Base-by-base conservation (phyloP, 768 basidiomycete genomes). In the Mycena belliarum region DNA sequence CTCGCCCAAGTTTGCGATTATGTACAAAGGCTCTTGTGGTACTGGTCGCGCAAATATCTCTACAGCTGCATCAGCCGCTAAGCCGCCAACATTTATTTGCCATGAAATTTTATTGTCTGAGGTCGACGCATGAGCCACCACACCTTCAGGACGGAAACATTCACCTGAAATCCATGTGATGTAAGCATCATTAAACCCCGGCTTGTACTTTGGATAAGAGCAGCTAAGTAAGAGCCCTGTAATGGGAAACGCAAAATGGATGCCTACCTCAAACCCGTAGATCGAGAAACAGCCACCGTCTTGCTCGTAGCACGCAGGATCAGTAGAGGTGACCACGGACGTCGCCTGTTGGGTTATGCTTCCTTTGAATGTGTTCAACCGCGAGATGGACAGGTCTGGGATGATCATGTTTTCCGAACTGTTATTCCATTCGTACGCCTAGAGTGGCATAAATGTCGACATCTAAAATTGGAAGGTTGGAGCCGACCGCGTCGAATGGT, bases 291-390 rank as follows among this genome's bases (percentile, higher is more conserved):
- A 83, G n/a, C 75, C 78, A 6, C 28, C 69, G 53, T 52, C 73
- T 64, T 69, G 70, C 67, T 83, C 80, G 68, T 95, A 95, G 68
- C 90, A 91, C 32, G 75, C 69, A 66, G 85, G 86, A 68, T 93
- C 86, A 81, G 91, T 91, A 12, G 60, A 58, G 0, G 87, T 80
- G 14, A 93, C 75, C 21, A 76, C 85, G 6, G 92, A 94, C 0
- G 88, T 88, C 8, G 93, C 88, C 66, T 95, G 90, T 69, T 96
- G 95, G 66, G 81, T 90, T 12, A 79, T 80, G 49, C 88, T 89
- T 40, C 95, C 95, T 18, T 70, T 77, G 67, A 89, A 94, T 6
- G 82, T 61, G 66, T 93, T 93, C 41, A 86, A 69, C 21, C 65
- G 51, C 0, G 86, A 85, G 21, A 73, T 68, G 15, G 73, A 72